A percentile compares a stretch with the other conserved stretches of the same genome.
Conservation (phyloP, 345 rosid genomes). For the Dovyalis caffra region DNA sequence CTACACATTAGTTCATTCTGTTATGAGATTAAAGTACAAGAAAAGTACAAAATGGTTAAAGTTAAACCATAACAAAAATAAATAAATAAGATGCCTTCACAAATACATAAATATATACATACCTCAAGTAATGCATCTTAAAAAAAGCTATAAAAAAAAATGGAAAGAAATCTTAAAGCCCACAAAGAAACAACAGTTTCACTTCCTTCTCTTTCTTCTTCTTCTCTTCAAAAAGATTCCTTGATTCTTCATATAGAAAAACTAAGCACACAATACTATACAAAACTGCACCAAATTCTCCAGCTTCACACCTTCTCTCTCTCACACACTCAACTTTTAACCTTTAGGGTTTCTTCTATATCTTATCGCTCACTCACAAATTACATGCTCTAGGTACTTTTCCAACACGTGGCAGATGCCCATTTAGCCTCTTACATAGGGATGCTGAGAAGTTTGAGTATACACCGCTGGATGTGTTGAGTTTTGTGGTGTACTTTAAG, state of each 20-base stretch:
- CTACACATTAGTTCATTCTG: slow-evolving; percentile 9
- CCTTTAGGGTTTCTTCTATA: neutral
- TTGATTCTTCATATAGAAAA: slow-evolving; percentile 57
- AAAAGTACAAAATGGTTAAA: slow-evolving; percentile 2
- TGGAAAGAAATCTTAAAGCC: neutral
- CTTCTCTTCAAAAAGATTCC: slow-evolving; percentile 48
- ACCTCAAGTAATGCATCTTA: neutral
- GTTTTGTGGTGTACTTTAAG: neutral
- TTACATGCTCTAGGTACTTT: neutral
- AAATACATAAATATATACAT: neutral
- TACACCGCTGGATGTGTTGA: neutral
- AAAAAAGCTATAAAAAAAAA: neutral
- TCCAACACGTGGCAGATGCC: neutral
- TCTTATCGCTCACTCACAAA: neutral
- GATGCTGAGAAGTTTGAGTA: neutral
- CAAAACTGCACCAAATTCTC: slow-evolving; percentile 15
- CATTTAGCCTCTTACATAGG: neutral
- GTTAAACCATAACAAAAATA: neutral
- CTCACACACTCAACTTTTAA: neutral
- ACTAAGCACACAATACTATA: neutral
- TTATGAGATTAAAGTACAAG: slow-evolving; percentile 23
- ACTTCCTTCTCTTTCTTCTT: slow-evolving; percentile 7
- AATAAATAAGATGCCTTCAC: neutral
- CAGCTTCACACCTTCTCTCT: neutral
- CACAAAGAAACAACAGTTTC: neutral